phyloP scores from a whole-genome alignment of 2,329 filamentous ascomycete species.

The Pseudogymnoascus sp. region DNA sequence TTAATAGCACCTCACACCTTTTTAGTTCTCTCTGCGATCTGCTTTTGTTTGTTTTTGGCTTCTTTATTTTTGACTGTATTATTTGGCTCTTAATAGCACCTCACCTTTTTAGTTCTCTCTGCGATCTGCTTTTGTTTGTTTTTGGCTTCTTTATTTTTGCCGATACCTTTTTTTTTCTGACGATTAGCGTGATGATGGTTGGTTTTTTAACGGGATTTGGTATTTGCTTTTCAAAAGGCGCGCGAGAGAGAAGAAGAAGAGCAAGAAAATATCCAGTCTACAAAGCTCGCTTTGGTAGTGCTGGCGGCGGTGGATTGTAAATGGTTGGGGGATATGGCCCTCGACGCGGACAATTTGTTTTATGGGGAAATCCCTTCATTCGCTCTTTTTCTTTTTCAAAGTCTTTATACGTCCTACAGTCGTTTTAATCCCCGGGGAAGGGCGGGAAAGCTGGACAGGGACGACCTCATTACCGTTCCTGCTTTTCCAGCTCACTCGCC shows the following conservation, averaged over 20 bases:
- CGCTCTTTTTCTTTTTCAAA: not conserved
- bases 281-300: not conserved
- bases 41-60: conserved; percentile 21
- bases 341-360: not conserved
- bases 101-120: not conserved
- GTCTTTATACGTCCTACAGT: not conserved
- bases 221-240: not conserved
- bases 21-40: not conserved
- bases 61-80: conserved; percentile 27
- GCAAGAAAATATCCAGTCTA: not conserved
- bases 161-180: conserved; percentile 17
- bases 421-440: not conserved
- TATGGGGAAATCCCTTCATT: not conserved
- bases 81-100: conserved; percentile 13
- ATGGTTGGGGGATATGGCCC: not conserved
- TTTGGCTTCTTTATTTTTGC: conserved; percentile 18
- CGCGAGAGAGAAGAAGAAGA: not conserved
- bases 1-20: not conserved
- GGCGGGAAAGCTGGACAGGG: not conserved
- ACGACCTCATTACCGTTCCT: too few relatives aligned
- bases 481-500: not conserved
- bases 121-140: conserved; percentile 18
- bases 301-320: not conserved
- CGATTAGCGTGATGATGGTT: conserved; percentile 30
- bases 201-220: not conserved